phyloP scores from a whole-genome alignment of 2,329 filamentous ascomycete genomes.

The Penicillium sp. region DNA sequence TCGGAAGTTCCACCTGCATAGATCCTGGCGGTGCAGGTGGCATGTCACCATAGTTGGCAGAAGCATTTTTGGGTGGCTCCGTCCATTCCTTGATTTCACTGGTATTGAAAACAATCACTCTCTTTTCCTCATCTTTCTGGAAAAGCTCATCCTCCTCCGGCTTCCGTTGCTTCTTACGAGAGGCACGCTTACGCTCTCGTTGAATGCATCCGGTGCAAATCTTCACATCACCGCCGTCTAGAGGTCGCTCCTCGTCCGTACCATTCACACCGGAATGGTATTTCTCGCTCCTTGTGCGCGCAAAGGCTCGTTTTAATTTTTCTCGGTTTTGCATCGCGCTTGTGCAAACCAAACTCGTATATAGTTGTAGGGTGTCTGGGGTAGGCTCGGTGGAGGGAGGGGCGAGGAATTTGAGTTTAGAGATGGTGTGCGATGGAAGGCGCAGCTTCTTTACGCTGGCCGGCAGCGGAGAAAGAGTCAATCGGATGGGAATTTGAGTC shows the following conservation, averaged over 20 bases:
- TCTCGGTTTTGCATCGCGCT: conserved; percentile 82
- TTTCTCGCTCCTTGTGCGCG: conserved; percentile 54
- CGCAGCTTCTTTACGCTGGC: conserved; percentile 78
- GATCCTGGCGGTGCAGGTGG: conserved; percentile 57
- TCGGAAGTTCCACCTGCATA: conserved; percentile 81
- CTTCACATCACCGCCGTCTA: conserved; percentile 89
- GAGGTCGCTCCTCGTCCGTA: conserved; percentile 69
- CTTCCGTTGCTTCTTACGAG: conserved; percentile 90
- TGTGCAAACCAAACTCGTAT: conserved; percentile 84
- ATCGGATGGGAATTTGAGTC: conserved; percentile 88
- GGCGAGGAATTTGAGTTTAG: conserved; percentile 87
- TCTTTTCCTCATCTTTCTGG: conserved; percentile 75
- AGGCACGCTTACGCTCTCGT: conserved; percentile 86
- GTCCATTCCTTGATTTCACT: conserved; percentile 85
- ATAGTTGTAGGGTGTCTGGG: conserved; percentile 77
- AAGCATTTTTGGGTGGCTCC: conserved; percentile 60
- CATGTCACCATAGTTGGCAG: conserved; percentile 47
- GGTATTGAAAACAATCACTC: conserved; percentile 91
- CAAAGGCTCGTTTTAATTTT: conserved; percentile 69
- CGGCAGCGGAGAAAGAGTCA: conserved; percentile 77
- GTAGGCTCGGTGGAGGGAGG: conserved; percentile 69
- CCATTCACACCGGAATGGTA: conserved; percentile 44
- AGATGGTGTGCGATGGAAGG: conserved; percentile 86
- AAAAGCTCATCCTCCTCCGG: conserved; percentile 90
- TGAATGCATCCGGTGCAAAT: conserved; percentile 93